phyloP scores from a whole-genome alignment of 768 basidiomycete species.

The Chlorophyllum brunneum region DNA sequence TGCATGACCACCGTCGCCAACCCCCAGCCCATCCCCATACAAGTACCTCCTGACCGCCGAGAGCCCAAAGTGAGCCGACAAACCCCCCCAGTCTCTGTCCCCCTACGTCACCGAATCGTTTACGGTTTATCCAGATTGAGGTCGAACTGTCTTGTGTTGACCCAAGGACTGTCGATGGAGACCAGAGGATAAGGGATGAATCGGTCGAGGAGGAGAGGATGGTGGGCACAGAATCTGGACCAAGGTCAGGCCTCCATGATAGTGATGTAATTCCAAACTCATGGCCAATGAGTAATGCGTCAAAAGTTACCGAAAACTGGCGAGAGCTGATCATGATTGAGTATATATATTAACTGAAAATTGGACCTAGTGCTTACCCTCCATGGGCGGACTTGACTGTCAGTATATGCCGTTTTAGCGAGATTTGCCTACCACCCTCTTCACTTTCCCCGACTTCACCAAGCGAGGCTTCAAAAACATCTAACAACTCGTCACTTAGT shows the following conservation, averaged over 20 bases:
- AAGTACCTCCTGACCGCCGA: constrained; percentile 56
- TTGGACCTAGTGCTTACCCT: constrained; percentile 27
- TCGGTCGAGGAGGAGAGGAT: constrained; percentile 94
- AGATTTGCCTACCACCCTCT: constrained; percentile 83
- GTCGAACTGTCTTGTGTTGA: constrained; percentile 35
- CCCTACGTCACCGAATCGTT: constrained; percentile 94
- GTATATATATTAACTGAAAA: neutral
- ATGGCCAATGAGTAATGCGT: constrained; percentile 94
- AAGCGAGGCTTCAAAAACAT: constrained; percentile 83
- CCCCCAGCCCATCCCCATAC: constrained; percentile 95
- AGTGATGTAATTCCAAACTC: constrained; percentile 89
- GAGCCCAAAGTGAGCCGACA: constrained; percentile 84
- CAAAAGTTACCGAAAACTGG: constrained; percentile 82
- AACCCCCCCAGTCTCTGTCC: constrained; percentile 89
- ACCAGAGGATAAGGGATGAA: constrained; percentile 94
- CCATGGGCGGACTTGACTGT: constrained; percentile 49
- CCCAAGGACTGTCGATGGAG: constrained; percentile 54
- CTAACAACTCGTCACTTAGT: constrained; percentile 72
- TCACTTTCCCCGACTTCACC: constrained; percentile 76
- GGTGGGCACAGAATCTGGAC: constrained; percentile 32
- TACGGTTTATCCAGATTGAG: constrained; percentile 85
- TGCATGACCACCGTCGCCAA: constrained; percentile 81
- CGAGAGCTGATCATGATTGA: constrained; percentile 22
- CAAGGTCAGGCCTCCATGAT: constrained; percentile 62
- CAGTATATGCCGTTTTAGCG: constrained; percentile 80